phyloP scores from a whole-genome alignment of 108 stramenopile genomes.

The Skeletonema grethae region DNA sequence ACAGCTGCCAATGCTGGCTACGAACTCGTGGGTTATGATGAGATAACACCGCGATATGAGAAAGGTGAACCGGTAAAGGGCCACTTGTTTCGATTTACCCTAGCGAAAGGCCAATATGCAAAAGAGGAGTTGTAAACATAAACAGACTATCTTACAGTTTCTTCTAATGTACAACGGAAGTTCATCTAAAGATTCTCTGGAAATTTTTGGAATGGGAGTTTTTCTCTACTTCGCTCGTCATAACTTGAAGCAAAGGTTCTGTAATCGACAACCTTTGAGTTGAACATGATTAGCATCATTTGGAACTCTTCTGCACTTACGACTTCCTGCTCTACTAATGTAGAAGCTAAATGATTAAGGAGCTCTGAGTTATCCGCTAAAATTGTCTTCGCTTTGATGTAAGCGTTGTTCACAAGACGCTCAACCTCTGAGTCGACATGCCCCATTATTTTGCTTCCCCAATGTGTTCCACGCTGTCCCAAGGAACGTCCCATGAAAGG shows the following conservation, averaged over 20 bases:
- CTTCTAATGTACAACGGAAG: not conserved
- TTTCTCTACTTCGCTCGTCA: conserved; percentile 67
- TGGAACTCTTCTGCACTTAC: conserved; percentile 94
- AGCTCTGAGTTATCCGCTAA: conserved; percentile 79
- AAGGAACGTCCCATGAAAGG: conserved; percentile 73
- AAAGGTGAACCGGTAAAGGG: conserved; percentile 69
- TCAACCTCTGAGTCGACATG: conserved; percentile 90
- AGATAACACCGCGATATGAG: conserved; percentile 73
- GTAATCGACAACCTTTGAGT: conserved; percentile 76
- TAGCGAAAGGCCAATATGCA: conserved; percentile 12
- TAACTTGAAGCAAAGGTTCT: conserved; percentile 19
- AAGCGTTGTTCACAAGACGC: conserved; percentile 92
- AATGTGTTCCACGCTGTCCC: conserved; percentile 55
- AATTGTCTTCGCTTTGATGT: conserved; percentile 87
- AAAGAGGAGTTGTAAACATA: conserved; percentile 11
- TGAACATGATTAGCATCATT: conserved; percentile 88
- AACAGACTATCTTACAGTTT: no score
- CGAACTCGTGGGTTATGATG: conserved; percentile 42
- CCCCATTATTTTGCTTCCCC: conserved; percentile 83
- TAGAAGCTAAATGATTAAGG: conserved; percentile 81
- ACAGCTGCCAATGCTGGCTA: conserved; percentile 54
- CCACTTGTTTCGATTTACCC: conserved; percentile 63
- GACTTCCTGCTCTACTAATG: conserved; percentile 89
- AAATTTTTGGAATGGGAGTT: conserved; percentile 80
- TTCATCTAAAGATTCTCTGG: conserved; percentile 56